phyloP scores from a whole-genome alignment of 345 rosid genomes.

The Cardiospermum halicacabum region DNA sequence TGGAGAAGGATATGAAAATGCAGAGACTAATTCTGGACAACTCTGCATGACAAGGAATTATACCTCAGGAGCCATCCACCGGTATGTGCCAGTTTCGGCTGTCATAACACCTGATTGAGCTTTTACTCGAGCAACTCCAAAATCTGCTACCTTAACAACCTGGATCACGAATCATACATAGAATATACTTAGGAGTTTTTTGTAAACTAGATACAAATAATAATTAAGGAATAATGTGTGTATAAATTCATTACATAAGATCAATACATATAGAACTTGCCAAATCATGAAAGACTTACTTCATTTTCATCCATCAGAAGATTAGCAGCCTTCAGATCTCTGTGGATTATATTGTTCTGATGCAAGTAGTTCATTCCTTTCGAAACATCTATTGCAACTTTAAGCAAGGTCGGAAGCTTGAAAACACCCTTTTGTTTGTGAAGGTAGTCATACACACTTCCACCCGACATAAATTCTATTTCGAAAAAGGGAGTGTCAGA shows the following conservation, averaged over 20 bases:
- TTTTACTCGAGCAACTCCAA: conserved; percentile 96
- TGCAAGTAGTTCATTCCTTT: conserved; percentile 99
- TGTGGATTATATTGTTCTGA: conserved; percentile 89
- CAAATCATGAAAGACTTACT: conserved; percentile 36
- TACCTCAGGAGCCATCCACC: conserved; percentile 99
- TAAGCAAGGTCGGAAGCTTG: conserved; percentile 82
- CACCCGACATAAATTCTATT: conserved; percentile 90
- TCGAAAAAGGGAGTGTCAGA: conserved; percentile 3
- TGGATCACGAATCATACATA: conserved; percentile 23
- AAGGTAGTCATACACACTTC: conserved; percentile 97
- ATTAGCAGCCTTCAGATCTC: conserved; percentile 96
- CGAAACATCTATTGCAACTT: conserved; percentile 87
- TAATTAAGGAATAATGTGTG: no score
- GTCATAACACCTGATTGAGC: conserved; percentile 97
- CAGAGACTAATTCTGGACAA: background rate
- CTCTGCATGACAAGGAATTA: background rate
- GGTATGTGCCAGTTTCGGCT: conserved; percentile 98
- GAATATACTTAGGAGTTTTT: background rate
- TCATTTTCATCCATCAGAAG: conserved; percentile 98
- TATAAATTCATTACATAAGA: no score
- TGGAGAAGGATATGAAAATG: background rate
- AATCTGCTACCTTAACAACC: conserved; percentile 98
- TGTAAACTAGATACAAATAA: no score
- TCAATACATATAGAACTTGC: no score
- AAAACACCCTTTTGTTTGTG: conserved; percentile 90